Evolutionary conservation across 345 rosid genomes (phyloP), one percentile per base, ranked within the genome.

Genomic region (Gossypium herbaceum): DNA sequence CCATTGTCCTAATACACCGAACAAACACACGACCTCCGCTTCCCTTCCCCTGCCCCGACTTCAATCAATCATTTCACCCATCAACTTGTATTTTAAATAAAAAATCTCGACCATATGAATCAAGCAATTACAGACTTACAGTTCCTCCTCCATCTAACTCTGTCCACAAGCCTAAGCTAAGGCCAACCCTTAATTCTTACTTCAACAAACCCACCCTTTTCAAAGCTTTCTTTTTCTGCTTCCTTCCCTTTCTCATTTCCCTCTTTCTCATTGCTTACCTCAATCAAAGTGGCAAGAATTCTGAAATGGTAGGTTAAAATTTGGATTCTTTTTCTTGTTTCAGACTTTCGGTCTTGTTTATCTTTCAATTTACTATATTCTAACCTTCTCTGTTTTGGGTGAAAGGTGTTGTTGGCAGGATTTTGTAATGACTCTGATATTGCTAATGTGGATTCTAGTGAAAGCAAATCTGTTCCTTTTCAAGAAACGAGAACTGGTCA

Each of bases 361-460:
- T 29, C 2, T 54, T 44, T 11, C 24, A 8, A 19, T 61, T 61
- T 61, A 3, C 15, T 48, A 57, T 44, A 8, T 73, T 24, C 29
- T 20, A 8, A 52, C 54, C 7, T 12, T 64, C 22, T 22, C 24
- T 56, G 20, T 20, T 20, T 22, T 57, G 29, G 22, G 15, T 9
- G 20, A 24, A 50, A 83, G 86, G 86, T 57, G 29, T 2, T 82
- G 34, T 67, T 70, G 48, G 50, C 76, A 73, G 81, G 71, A 68
- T 79, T 78, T 15, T 12, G 41, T 7, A 69, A 77, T 48, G 75
- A 64, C 48, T 73, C 79, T 17, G 73, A 45, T 15, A 11, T 72
- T 54, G 75, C 79, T 13, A 79, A 77, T 45, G 54, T 77, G 27
- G 74, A 71, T 80, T 76, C 90, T 5, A 79, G 77, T 71, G 85